Conservation (phyloP, 352 stramenopile species). For the Thalassiosira hispida region DNA sequence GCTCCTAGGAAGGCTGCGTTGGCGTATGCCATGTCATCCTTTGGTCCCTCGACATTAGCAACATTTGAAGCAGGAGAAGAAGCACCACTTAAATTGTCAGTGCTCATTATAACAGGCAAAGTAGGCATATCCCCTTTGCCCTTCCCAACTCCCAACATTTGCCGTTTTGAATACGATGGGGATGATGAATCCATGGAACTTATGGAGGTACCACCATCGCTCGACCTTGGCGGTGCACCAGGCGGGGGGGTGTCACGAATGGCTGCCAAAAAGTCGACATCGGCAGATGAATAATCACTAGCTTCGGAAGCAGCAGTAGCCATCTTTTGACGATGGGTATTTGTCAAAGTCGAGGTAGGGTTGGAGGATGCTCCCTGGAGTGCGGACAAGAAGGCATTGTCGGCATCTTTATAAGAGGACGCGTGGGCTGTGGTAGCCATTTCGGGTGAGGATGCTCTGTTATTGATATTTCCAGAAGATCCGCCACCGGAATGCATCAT, state of each 20-base stretch:
- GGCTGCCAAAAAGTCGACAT: too few species aligned
- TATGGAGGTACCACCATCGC: not conserved
- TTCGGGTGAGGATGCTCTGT: not conserved
- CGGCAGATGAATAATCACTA: too few species aligned
- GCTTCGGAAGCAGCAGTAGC: too few species aligned
- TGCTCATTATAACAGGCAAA: too few species aligned
- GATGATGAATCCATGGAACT: too few species aligned
- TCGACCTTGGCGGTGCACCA: not conserved
- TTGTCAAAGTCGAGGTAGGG: not conserved
- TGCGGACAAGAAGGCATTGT: not conserved
- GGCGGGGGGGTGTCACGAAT: too few species aligned
- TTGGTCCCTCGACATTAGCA: too few species aligned
- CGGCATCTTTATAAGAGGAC: not conserved
- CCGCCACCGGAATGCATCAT: not conserved
- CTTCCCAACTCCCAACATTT: too few species aligned
- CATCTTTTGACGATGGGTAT: not conserved
- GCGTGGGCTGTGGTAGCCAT: not conserved
- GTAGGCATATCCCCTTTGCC: too few species aligned
- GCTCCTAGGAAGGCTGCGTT: constrained; percentile 63
- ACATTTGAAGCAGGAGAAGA: too few species aligned
- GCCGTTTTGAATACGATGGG: too few species aligned
- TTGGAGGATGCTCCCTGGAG: not conserved
- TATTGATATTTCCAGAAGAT: not conserved
- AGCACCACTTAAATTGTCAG: too few species aligned
- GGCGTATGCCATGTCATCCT: constrained; percentile 42